These are phyloP conservation scores for Ramalina peruviana DNA, from an alignment of 495 filamentous ascomycete species.

Conservation along the genomic window DNA sequence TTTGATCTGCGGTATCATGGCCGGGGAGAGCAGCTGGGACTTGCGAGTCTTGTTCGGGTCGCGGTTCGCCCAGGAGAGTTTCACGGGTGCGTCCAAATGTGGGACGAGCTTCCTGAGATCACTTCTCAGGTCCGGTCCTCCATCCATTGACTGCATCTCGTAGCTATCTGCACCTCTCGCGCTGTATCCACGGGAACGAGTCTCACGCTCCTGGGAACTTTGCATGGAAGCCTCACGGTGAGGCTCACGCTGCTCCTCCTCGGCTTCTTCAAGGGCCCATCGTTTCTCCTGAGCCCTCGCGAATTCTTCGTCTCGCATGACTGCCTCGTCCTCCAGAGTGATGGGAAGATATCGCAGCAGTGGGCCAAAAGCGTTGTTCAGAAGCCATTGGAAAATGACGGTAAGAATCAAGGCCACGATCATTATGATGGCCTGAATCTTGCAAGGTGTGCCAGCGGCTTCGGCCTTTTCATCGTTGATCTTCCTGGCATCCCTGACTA, in stretches of 20 bases:
- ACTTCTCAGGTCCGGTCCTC: constrained; percentile 12
- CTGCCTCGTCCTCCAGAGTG: constrained; percentile 89
- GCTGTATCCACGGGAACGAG: constrained; percentile 22
- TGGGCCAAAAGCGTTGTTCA: constrained; percentile 77
- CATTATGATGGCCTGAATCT: constrained; percentile 84
- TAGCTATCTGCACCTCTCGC: constrained; percentile 34
- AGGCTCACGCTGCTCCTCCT: constrained; percentile 21
- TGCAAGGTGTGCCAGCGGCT: constrained; percentile 41
- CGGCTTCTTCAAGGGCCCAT: constrained; percentile 34
- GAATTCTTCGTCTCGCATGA: constrained; percentile 78
- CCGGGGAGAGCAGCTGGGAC: background rate
- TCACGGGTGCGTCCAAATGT: constrained; percentile 9
- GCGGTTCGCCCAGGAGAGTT: constrained; percentile 20
- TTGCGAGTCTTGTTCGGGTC: constrained; percentile 9
- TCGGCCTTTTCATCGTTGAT: constrained; percentile 19
- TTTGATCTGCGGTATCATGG: background rate
- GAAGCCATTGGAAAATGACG: constrained; percentile 61
- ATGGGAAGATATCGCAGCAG: constrained; percentile 84
- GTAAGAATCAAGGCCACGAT: constrained; percentile 59
- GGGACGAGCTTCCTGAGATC: constrained; percentile 11
- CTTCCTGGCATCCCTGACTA: constrained; percentile 43
- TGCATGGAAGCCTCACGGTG: constrained; percentile 13
- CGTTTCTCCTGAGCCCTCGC: constrained; percentile 57
- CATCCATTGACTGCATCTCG: constrained; percentile 44
- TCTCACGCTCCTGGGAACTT: constrained; percentile 27